Evolutionary conservation across 495 filamentous ascomycete genomes (phyloP).

Genomic region (Aspergillus steynii): DNA sequence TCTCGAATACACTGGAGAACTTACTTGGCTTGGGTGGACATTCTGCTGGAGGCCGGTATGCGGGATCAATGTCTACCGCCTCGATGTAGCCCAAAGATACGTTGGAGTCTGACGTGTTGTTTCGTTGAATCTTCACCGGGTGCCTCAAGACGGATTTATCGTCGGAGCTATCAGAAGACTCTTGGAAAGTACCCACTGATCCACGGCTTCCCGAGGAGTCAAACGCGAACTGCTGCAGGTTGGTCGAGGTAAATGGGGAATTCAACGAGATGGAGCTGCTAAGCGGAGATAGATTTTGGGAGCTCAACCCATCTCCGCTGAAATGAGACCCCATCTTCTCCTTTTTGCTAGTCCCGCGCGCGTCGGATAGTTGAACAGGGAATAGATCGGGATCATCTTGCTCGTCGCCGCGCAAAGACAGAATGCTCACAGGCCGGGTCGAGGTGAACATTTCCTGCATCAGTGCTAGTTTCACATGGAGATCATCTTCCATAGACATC

Average conservation of each 20-base stretch:
- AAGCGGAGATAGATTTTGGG: slow-evolving; percentile 66
- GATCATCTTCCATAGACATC: slow-evolving; percentile 77
- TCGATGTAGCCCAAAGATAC: slow-evolving; percentile 77
- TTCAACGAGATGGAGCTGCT: slow-evolving; percentile 48
- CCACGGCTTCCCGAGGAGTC: slow-evolving; percentile 29
- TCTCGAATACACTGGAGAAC: slow-evolving; percentile 23
- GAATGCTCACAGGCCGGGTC: slow-evolving; percentile 78
- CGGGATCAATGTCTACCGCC: slow-evolving; percentile 81
- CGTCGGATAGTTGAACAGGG: slow-evolving; percentile 75
- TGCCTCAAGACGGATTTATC: slow-evolving; percentile 25
- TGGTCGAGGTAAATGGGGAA: slow-evolving; percentile 34
- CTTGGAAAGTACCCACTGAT: slow-evolving; percentile 17
- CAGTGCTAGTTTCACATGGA: slow-evolving; percentile 78
- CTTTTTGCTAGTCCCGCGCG: slow-evolving; percentile 60
- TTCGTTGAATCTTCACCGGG: slow-evolving; percentile 49
- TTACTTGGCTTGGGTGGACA: slow-evolving; percentile 65
- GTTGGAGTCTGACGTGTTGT: slow-evolving; percentile 48
- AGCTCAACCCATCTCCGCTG: slow-evolving; percentile 49
- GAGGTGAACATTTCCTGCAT: slow-evolving; percentile 97
- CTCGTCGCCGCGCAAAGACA: slow-evolving; percentile 81
- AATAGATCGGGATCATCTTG: slow-evolving; percentile 86
- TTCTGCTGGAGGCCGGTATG: slow-evolving; percentile 80
- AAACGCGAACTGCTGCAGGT: slow-evolving; percentile 10
- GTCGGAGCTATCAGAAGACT: slow-evolving; percentile 17
- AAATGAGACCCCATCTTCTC: slow-evolving; percentile 59